A percentile compares a stretch with the other conserved stretches of the same genome.
These are phyloP conservation scores for Skeletonema tropicum DNA, from an alignment of 108 stramenopile species.

Conservation along the genomic window DNA sequence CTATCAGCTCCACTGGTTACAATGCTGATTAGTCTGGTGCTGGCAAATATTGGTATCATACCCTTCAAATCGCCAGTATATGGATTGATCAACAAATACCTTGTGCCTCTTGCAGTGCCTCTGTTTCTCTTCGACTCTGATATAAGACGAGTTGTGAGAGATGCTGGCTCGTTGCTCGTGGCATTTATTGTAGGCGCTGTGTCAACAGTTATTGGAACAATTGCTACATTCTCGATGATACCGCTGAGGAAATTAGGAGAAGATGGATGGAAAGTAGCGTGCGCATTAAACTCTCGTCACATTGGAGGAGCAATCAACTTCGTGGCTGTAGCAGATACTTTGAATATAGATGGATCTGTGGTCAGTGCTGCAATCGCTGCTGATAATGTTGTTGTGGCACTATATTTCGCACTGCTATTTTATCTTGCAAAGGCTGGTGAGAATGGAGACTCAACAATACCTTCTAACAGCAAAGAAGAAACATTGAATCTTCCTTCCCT, in stretches of 20 bases:
- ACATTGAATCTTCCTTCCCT: constrained; percentile 12
- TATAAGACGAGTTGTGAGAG: constrained; percentile 70
- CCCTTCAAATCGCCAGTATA: constrained; percentile 75
- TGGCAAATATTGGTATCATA: constrained; percentile 73
- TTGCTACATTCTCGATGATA: constrained; percentile 71
- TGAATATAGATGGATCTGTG: constrained; percentile 64
- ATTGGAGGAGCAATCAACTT: constrained; percentile 97
- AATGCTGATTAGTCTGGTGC: constrained; percentile 66
- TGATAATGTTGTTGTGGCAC: constrained; percentile 88
- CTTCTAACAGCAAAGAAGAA: constrained; percentile 8
- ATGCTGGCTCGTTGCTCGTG: constrained; percentile 77
- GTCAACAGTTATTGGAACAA: constrained; percentile 81
- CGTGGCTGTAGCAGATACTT: constrained; percentile 87
- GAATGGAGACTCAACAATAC: constrained; percentile 7
- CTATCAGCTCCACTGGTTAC: constrained; percentile 82
- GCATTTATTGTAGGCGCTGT: constrained; percentile 85
- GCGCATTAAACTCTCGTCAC: constrained; percentile 87
- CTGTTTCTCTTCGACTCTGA: constrained; percentile 89
- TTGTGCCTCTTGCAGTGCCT: constrained; percentile 91
- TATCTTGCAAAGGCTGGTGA: constrained; percentile 51
- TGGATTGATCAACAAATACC: constrained; percentile 55
- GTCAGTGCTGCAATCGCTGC: constrained; percentile 84
- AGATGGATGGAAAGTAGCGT: constrained; percentile 83
- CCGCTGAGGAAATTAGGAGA: constrained; percentile 70
- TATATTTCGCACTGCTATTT: constrained; percentile 88